Evolutionary conservation across 225 moss, liverwort and hornwort genomes (phyloP), one percentile per base, ranked within the genome.

Genomic region (Pseudisothecium myosuroides): DNA sequence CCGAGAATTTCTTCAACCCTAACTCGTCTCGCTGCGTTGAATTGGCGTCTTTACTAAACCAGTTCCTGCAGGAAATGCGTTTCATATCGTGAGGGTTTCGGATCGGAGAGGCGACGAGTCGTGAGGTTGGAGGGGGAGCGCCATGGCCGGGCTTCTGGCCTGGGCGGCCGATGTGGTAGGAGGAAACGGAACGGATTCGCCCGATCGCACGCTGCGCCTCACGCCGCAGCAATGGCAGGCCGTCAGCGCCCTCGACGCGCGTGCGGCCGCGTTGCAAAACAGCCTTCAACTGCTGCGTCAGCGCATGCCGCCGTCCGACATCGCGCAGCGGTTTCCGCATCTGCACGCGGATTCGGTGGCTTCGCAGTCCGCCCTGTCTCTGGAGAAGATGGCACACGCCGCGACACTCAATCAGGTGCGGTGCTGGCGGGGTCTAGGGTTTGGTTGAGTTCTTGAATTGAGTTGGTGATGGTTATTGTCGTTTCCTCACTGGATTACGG

Each of bases 161-260:
- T 97, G 97, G 97, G 97, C 96, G 14, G 96, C 96, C 73, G 97
- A 97, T 90, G 97, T 97, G n/a, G 97, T 97, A n/a, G 97, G 94
- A 85, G 97, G 96, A 31, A 96, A 96, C 62, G 92, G 92, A 32
- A 71, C 90, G 63, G 95, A 92, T 62, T 84, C 87, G 55, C 77
- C 88, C 68, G 94, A 95, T 81, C 93, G 92, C 76, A 86, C 91
- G 22, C 88, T 97, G 89, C 94, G 91, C 74, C 94, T 97, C 61
- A 95, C 94, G 22, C 93, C 95, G 80, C 92, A 95, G 92, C 96
- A 96, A 85, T 89, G 93, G 86, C 96, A 95, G 88, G 78, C 89
- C 47, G 86, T 96, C 62, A 96, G 96, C 72, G 92, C 90, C 50
- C 90, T 97, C 74, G 97, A 97, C 89, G 96, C 95, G 27, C 93